phyloP scores from a whole-genome alignment of 2,329 filamentous ascomycete genomes.

The Xylaria sp. region DNA sequence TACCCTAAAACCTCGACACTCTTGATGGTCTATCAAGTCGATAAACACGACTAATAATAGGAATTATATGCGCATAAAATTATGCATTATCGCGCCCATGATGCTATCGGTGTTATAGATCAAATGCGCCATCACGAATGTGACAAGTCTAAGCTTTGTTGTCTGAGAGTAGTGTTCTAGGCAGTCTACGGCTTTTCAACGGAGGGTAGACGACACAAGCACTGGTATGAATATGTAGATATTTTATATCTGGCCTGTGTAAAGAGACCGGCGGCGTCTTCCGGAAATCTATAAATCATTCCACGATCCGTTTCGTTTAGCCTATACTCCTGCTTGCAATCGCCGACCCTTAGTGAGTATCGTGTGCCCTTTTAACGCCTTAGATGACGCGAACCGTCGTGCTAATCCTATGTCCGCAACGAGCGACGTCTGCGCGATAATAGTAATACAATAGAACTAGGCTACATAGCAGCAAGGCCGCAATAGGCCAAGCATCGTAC shows the following conservation, averaged over 20 bases:
- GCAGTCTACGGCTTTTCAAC: background rate
- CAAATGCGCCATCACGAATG: background rate
- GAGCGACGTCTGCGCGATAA: background rate
- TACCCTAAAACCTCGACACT: background rate
- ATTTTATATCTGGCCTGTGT: background rate
- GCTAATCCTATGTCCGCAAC: background rate
- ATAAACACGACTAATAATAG: background rate
- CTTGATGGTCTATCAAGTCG: background rate
- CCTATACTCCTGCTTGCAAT: background rate
- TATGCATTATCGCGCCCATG: background rate
- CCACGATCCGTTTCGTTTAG: conserved; percentile 1
- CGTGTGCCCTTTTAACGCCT: conserved; percentile 1
- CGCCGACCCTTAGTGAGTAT: background rate
- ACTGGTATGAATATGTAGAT: background rate
- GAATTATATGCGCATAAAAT: background rate
- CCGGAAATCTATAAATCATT: conserved; percentile 4
- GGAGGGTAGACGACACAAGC: background rate
- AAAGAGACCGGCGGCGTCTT: background rate
- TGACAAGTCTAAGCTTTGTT: background rate
- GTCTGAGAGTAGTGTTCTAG: background rate
- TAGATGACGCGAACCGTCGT: background rate
- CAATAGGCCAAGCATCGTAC: background rate
- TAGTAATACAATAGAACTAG: conserved; percentile 27
- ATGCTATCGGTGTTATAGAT: background rate
- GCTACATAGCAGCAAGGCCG: conserved; percentile 1